These are phyloP conservation scores for Naganishia kalamii DNA, from an alignment of 768 basidiomycete species.

Conservation along the genomic window DNA sequence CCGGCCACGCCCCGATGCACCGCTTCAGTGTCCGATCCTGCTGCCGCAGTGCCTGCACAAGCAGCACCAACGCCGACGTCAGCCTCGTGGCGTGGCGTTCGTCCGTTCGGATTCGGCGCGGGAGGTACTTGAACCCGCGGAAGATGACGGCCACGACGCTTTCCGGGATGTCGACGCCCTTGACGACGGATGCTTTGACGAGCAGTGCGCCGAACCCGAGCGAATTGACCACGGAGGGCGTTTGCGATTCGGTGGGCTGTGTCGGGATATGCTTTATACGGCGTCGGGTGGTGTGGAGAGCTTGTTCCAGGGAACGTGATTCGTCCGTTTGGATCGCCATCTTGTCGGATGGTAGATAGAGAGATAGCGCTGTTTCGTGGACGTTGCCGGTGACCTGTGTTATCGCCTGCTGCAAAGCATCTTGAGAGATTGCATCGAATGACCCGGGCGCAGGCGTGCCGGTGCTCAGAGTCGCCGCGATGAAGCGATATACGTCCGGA, in stretches of 20 bases:
- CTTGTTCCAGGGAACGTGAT: neutral
- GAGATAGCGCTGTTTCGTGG: neutral
- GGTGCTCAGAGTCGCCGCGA: neutral
- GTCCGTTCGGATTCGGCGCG: neutral
- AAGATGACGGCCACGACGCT: neutral
- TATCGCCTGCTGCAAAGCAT: neutral
- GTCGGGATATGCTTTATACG: conserved; percentile 9
- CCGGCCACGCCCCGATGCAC: neutral
- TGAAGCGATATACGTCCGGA: neutral
- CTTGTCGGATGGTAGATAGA: neutral
- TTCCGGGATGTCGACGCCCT: neutral
- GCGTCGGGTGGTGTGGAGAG: neutral
- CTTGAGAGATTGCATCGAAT: neutral
- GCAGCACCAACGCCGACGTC: neutral
- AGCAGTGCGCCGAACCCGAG: neutral
- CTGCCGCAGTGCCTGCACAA: neutral
- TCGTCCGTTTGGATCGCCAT: neutral
- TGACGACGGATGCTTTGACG: neutral
- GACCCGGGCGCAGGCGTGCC: neutral
- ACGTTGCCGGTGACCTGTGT: neutral
- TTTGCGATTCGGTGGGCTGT: neutral
- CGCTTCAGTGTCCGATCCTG: neutral
- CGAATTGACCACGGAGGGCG: neutral
- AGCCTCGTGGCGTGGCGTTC: neutral
- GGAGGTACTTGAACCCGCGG: conserved; percentile 1